Conservation (phyloP, 1,284 basidiomycete species). For the Neonothopanus nambi region DNA sequence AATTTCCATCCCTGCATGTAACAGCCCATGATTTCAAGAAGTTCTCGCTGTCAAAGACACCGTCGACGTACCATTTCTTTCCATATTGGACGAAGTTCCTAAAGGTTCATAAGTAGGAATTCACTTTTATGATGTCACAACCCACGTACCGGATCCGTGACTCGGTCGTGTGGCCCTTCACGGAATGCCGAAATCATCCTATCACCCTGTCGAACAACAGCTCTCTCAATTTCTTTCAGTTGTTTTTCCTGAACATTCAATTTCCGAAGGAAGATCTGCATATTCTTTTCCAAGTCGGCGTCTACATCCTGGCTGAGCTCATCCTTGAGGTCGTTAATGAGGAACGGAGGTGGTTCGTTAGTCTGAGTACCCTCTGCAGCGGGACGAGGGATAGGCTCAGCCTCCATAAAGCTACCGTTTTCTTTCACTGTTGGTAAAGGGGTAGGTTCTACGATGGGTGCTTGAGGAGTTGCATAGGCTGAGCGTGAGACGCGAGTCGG, state of each 20-base stretch:
- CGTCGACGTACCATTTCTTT: conserved; percentile 23
- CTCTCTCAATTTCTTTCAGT: conserved; percentile 12
- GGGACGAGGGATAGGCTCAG: no score
- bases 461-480: neutral
- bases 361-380: neutral
- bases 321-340: neutral
- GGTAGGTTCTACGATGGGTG: no score
- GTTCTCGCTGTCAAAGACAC: neutral
- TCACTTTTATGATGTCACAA: neutral
- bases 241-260: conserved; percentile 19
- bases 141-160: conserved; percentile 19
- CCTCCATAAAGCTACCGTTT: no score
- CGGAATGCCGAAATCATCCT: conserved; percentile 18
- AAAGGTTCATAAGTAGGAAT: conserved; percentile 1
- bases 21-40: neutral
- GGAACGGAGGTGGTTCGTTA: neutral
- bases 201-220: conserved; percentile 16
- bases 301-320: conserved; percentile 18
- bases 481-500: no score
- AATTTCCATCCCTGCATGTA: conserved; percentile 10
- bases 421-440: no score
- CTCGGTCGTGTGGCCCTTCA: conserved; percentile 20
- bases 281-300: conserved; percentile 17
- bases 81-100: conserved; percentile 25
- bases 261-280: conserved; percentile 20